phyloP scores from a whole-genome alignment of 1,284 basidiomycete species.

The Boletus semigastroideus region DNA sequence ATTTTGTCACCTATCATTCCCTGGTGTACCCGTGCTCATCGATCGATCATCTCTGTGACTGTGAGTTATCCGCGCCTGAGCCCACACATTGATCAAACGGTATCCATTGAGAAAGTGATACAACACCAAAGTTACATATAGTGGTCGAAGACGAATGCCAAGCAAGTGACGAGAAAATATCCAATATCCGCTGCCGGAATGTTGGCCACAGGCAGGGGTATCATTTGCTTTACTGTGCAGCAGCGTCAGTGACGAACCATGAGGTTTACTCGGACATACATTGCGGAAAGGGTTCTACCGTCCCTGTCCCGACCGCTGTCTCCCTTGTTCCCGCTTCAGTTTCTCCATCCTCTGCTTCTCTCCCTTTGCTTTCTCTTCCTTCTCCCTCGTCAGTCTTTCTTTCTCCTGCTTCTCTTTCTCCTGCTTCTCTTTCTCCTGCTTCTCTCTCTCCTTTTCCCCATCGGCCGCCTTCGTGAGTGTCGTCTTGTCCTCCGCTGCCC shows the following conservation, averaged over 20 bases:
- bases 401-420: background rate
- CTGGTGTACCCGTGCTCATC: background rate
- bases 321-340: background rate
- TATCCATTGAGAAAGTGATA: background rate
- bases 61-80: background rate
- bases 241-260: too few species aligned
- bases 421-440: background rate
- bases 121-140: conserved; percentile 11
- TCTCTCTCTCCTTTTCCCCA: background rate
- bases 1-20: background rate
- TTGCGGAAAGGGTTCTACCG: background rate
- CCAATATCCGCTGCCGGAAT: conserved; percentile 4
- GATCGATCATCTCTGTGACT: background rate
- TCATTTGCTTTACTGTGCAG: too few species aligned
- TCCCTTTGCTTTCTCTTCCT: background rate
- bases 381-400: background rate
- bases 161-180: conserved; percentile 11
- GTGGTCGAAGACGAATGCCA: background rate
- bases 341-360: background rate
- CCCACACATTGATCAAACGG: background rate
- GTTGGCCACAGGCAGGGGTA: too few species aligned
- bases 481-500: background rate
- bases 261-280: too few species aligned
- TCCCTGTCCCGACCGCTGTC: background rate
- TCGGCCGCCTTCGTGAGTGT: background rate